Conservation (phyloP, 352 stramenopile genomes). For the Pythium apleroticum region DNA sequence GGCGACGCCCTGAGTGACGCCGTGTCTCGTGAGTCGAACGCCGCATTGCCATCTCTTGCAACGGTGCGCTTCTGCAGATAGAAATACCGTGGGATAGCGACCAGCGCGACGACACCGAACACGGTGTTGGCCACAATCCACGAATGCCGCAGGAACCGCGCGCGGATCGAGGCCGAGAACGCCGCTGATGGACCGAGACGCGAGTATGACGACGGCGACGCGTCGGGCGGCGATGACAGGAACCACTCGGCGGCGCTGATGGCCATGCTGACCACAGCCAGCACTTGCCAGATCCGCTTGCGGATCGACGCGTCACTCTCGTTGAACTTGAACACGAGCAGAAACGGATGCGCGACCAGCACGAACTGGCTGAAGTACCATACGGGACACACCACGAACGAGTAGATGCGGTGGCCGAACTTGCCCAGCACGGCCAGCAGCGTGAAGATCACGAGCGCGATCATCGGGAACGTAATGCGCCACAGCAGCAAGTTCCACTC, state of each 20-base stretch:
- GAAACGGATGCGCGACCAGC: slow-evolving; percentile 71
- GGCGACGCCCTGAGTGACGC: slow-evolving; percentile 6
- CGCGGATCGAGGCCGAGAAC: slow-evolving; percentile 13
- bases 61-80: slow-evolving; percentile 44
- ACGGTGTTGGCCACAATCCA: slow-evolving; percentile 83
- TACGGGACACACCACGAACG: slow-evolving; percentile 60
- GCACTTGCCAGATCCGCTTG: slow-evolving; percentile 44
- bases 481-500: slow-evolving; percentile 83
- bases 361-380: slow-evolving; percentile 82
- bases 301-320: slow-evolving; percentile 34
- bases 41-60: slow-evolving; percentile 32
- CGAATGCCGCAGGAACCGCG: slow-evolving; percentile 32
- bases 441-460: slow-evolving; percentile 76
- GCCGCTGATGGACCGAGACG: slow-evolving; percentile 1
- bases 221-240: slow-evolving; percentile 48
- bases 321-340: slow-evolving; percentile 72
- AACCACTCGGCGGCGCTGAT: slow-evolving; percentile 76
- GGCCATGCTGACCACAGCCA: slow-evolving; percentile 44
- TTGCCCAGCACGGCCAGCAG: slow-evolving; percentile 60
- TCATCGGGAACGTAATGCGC: slow-evolving; percentile 78
- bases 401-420: slow-evolving; percentile 67
- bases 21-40: slow-evolving; percentile 42
- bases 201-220: slow-evolving; percentile 21
- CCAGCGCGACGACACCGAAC: slow-evolving; percentile 67
- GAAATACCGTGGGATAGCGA: slow-evolving; percentile 73